Base-by-base conservation (phyloP, 2,329 filamentous ascomycete genomes). In the Scytalidium lignicola region DNA sequence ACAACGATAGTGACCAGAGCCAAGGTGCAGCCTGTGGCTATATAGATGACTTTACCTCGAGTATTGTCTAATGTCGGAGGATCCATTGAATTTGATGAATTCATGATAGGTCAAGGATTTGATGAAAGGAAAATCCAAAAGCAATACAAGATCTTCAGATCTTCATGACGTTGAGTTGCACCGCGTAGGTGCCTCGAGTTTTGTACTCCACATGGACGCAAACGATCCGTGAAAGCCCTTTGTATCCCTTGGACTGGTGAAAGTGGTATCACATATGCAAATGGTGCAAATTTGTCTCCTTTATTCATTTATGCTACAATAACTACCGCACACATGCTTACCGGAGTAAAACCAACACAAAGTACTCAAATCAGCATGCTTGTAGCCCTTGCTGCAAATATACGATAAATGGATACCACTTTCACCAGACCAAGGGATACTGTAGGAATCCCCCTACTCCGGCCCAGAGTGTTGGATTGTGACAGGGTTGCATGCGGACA, bases 1-100 rank as follows among this genome's bases (percentile, higher is more conserved):
- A 52, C 51, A 21, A 52, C 26, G n/a, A 52, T 45, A 12, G 40
- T 39, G 10, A 51, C 51, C 18, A 52, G 41, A 3, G 2, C 44
- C 41, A 50, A 21, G n/a, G 44, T 37, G 4, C 15, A 22, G 17
- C 41, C 39, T 22, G 48, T 45, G 23, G 44, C 41, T 21, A 43
- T 43, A 39, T 29, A 29, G 21, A 47, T 39, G 7, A 43, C 20
- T n/a, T 20, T 12, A n/a, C 51, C 51, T 26, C 44, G 43, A 45
- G 48, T 44, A 41, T 48, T 52, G 43, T 19, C 32, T 39, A 20
- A 5, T 23, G 19, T 26, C 15, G 41, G 42, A 29, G 43, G 51
- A 26, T 28, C 47, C 40, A n/a, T 44, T 32, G 50, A 52, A n/a
- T 37, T 37, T n/a, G 15, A 17, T 37, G 32, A 37, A 37, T 37